Percentiles rank a stretch among this genome's conserved stretches.
Evolutionary conservation across 345 rosid species (phyloP).

Genomic region (Adansonia digitata): DNA sequence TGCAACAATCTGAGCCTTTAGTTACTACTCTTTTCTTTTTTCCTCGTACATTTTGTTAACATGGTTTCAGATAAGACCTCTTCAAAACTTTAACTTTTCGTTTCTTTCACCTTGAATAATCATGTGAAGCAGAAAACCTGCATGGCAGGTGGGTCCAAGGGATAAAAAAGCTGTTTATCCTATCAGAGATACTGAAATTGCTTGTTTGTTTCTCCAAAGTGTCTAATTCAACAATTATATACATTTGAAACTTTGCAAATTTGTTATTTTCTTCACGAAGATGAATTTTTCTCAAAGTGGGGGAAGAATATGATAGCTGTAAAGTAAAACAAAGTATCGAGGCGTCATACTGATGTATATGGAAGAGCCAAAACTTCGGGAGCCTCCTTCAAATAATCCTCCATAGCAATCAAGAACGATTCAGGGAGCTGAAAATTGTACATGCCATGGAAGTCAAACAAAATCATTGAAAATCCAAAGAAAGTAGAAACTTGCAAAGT

Average conservation of each 20-base stretch:
- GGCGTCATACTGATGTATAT: conserved; percentile 19
- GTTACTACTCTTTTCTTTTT: neutral
- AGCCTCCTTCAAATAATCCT: conserved; percentile 27
- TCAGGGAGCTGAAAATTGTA: conserved; percentile 29
- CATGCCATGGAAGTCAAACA: neutral
- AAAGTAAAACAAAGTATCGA: neutral
- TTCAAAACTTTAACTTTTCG: neutral
- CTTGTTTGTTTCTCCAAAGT: neutral
- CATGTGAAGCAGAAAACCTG: neutral
- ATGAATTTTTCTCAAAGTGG: neutral
- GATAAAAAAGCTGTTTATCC: neutral
- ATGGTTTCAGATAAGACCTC: neutral
- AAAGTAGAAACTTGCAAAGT: neutral
- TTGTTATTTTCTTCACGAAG: neutral
- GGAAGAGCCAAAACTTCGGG: conserved; percentile 16
- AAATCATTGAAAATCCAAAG: neutral
- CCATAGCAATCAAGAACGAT: conserved; percentile 33
- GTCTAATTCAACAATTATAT: neutral
- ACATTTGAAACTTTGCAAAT: neutral
- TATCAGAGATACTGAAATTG: neutral
- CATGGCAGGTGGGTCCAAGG: neutral
- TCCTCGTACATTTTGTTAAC: neutral
- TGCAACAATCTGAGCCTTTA: neutral
- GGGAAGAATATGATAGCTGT: neutral
- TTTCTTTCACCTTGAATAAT: neutral